Percentiles rank a stretch among this genome's conserved stretches.
Conservation (phyloP, 2,329 filamentous ascomycete genomes). For the Paracorniculantispora psalliotae region DNA sequence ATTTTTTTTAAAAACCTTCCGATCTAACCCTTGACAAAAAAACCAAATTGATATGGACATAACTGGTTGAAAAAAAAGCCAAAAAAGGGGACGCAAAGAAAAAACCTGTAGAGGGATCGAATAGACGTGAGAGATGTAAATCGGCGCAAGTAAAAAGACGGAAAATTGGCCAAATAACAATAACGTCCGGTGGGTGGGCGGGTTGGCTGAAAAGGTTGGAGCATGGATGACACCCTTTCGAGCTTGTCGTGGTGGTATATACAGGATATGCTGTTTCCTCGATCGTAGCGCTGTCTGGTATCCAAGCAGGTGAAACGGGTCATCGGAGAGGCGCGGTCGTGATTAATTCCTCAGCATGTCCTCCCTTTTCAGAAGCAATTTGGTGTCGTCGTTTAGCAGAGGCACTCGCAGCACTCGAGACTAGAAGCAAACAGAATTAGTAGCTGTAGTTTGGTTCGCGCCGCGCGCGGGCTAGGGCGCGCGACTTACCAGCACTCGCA, state of each 20-base stretch:
- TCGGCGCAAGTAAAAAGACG: background rate
- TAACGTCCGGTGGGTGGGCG: background rate
- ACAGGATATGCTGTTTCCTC: background rate
- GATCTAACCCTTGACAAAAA: slow-evolving; percentile 6
- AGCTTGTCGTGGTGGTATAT: background rate
- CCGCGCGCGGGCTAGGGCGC: background rate
- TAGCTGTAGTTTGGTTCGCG: too few relatives aligned
- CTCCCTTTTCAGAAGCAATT: background rate
- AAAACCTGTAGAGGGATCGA: slow-evolving; percentile 6
- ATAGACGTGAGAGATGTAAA: background rate
- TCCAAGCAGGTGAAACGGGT: background rate
- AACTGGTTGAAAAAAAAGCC: slow-evolving; percentile 2
- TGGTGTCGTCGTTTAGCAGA: slow-evolving; percentile 23
- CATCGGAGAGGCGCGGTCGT: background rate
- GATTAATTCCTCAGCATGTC: background rate
- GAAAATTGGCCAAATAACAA: background rate
- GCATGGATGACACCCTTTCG: background rate
- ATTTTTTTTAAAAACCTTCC: background rate
- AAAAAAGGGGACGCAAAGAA: slow-evolving; percentile 6
- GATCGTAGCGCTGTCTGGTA: background rate
- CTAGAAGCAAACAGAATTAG: slow-evolving; percentile 19
- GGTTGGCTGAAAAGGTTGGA: background rate
- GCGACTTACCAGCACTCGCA: slow-evolving; percentile 45
- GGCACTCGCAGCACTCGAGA: slow-evolving; percentile 39
- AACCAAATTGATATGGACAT: slow-evolving; percentile 16